Base-by-base conservation (phyloP, 768 basidiomycete species). In the Boletus vinaceobasis region DNA sequence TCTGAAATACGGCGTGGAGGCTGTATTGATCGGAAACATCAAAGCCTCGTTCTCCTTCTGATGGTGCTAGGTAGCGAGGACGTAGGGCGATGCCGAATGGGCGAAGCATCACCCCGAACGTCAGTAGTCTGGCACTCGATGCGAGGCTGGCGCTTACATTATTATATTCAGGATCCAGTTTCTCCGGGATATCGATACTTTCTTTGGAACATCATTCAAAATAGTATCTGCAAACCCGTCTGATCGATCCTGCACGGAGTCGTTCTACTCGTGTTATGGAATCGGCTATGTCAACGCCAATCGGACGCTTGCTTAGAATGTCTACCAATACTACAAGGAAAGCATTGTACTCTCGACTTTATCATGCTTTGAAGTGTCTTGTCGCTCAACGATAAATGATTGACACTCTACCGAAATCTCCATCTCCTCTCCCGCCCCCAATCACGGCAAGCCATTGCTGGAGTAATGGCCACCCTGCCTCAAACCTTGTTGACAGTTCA, bases 31-130 rank as follows among this genome's bases (percentile, higher is more conserved):
- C 79, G 86, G 43, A 85, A 87, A 59, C 93, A 95, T 66, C 97
- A 99, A 71, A 80, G 77, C 44, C 75, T 98, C 9, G 87, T 95
- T 5, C 75, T 96, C 38, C 71, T 96, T 35, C 80, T 93, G 78
- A 95, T 99, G 92, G 87, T 90, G 4, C 76, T 98, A n/a, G 97
- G 97, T 9, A 95, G 92, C 57, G 97, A 98, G 67, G 97, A 99
- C 67, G 93, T 98, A 0, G 92, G 93, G 1, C 83, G 89, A 56
- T 93, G 90, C 74, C 77, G 83, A 53, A 88, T 98, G 84, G 84
- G 88, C 5, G 86, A 88, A 62, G 85, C 93, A 17, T 93, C 90
- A 11, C 72, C 82, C 15, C 80, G 90, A 69, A 91, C 90, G 90
- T 90, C 56, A 71, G 90, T 81, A 32, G 43, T n/a, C 65, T 49